Base-by-base conservation (phyloP, 2,329 filamentous ascomycete species). In the Alternaria solani region DNA sequence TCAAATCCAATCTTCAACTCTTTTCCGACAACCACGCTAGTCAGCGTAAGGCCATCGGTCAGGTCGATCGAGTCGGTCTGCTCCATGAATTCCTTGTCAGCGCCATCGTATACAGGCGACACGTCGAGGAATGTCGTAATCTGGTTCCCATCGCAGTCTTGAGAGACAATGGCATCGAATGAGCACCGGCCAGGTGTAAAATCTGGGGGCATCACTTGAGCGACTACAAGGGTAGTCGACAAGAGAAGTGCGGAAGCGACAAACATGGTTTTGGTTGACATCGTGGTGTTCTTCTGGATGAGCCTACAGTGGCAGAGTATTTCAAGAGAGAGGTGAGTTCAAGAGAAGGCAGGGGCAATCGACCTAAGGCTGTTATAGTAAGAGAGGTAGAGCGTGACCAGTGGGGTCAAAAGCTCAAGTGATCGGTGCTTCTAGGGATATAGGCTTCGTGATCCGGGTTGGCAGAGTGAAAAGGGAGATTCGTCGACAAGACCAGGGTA, bases 21-120 rank as follows among this genome's bases (percentile, higher is more conserved):
- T 38, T 51, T 38, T 7, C 36, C 49, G 11, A 34, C 49, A 41
- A 51, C 36, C 32, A 51, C 49, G 26, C 16, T 23, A 16, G 32
- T 41, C 14, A 51, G 34, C n/a, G 34, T 41, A n/a, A 28, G 36
- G 18, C 49, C 49, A 20, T 41, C 23, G 1, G 34, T 51, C 36
- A 51, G 20, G 20, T 51, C 49, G 5, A 51, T 51, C 2, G 14
- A 41, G 49, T 38, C 49, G 4, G 49, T 51, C 18, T 41, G 23
- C 49, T 38, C 49, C 49, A 51, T 51, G 4, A 51, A 51, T 7
- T 41, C 23, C 2, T 30, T 30, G 25, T 34, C 49, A 38, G 49
- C 49, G 34, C 36, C 49, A 30, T 51, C 49, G 20, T 41, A 51
- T n/a, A 51, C 4, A 12, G 49, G 49, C 9, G 49, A 51, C 8